phyloP scores from a whole-genome alignment of 2,329 filamentous ascomycete genomes.

The Cordyceps tenuipes region DNA sequence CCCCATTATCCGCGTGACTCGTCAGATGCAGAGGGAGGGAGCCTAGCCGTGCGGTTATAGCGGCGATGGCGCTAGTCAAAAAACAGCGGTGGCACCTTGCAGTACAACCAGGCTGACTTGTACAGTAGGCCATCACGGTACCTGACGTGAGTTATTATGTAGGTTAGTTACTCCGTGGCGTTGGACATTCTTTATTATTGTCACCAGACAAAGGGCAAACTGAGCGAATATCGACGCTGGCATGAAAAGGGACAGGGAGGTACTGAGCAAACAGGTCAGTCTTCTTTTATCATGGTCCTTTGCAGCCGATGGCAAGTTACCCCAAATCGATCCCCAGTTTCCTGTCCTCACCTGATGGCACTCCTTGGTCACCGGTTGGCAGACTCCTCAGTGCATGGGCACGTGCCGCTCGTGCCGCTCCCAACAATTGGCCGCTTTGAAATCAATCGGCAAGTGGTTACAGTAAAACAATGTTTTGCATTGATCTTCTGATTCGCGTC shows the following conservation, averaged over 20 bases:
- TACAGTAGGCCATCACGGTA: neutral
- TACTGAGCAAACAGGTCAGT: no score
- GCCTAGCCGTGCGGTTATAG: neutral
- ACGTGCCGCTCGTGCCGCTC: slow-evolving; percentile 5
- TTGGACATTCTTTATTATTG: neutral
- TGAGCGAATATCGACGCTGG: no score
- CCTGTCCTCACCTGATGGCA: neutral
- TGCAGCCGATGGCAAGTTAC: neutral
- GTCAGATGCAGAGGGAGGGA: neutral
- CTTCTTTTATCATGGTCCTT: neutral
- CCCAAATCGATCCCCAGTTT: neutral
- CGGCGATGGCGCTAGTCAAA: neutral
- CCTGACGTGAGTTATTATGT: no score
- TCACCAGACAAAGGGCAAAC: neutral
- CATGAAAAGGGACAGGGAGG: no score
- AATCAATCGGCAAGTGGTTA: neutral
- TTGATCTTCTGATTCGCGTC: neutral
- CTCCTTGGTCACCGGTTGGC: neutral
- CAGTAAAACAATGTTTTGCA: neutral
- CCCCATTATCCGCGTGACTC: neutral
- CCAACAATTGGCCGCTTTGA: neutral
- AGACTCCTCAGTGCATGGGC: neutral
- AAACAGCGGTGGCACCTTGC: neutral
- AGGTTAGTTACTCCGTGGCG: no score
- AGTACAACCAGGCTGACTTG: neutral